phyloP scores from a whole-genome alignment of 352 stramenopile genomes.

The Phytophthora chlamydospora region DNA sequence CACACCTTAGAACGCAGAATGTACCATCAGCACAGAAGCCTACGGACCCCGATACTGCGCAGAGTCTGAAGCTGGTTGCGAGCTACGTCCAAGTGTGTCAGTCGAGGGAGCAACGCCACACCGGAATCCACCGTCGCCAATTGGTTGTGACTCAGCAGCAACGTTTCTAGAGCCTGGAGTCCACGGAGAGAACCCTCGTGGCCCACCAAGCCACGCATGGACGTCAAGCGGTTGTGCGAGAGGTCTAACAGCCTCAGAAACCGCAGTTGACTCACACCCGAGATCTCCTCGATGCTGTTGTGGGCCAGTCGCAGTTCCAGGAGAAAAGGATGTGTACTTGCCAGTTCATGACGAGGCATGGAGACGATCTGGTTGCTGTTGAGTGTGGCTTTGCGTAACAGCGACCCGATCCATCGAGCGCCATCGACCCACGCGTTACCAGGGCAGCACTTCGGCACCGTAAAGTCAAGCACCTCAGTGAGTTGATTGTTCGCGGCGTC shows the following conservation, averaged over 20 bases:
- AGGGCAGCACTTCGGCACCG: constrained; percentile 60
- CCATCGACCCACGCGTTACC: constrained; percentile 64
- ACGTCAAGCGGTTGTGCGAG: constrained; percentile 66
- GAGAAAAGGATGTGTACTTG: constrained; percentile 60
- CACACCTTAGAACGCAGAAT: neutral
- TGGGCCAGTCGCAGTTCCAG: constrained; percentile 67
- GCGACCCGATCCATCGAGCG: constrained; percentile 63
- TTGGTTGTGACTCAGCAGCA: constrained; percentile 66
- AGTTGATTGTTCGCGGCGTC: constrained; percentile 69
- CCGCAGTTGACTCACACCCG: constrained; percentile 53
- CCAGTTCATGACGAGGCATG: constrained; percentile 51
- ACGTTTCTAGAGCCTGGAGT: constrained; percentile 54
- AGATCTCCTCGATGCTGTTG: constrained; percentile 60
- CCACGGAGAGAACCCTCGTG: constrained; percentile 9
- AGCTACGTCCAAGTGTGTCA: constrained; percentile 58
- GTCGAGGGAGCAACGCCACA: constrained; percentile 49
- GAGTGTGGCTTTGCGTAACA: constrained; percentile 61
- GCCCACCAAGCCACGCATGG: constrained; percentile 40
- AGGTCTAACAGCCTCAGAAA: constrained; percentile 76
- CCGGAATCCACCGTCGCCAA: constrained; percentile 49
- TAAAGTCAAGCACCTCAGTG: constrained; percentile 65
- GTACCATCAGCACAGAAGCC: neutral
- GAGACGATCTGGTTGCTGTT: constrained; percentile 56
- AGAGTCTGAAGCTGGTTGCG: constrained; percentile 60
- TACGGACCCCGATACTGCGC: constrained; percentile 49